A percentile compares a stretch with the other conserved stretches of the same genome.
phyloP scores from a whole-genome alignment of 2,329 filamentous ascomycete genomes.

The Colletotrichum sp. region DNA sequence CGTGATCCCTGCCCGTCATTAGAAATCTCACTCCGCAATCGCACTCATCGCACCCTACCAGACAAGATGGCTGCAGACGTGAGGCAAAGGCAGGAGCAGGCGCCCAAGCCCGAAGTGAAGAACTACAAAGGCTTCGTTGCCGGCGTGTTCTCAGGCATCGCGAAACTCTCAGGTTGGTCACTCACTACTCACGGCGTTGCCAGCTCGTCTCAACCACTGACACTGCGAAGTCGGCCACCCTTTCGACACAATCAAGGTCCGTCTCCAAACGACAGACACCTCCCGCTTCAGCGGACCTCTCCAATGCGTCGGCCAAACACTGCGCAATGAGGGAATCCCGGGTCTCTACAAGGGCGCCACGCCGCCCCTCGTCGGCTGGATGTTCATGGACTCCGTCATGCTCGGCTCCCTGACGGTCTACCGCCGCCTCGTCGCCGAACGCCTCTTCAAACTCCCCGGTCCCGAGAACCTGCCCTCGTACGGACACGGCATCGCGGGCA shows the following conservation, averaged over 20 bases:
- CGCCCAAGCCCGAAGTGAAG: slow-evolving; percentile 42
- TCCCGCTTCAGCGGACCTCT: slow-evolving; percentile 84
- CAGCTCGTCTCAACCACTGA: not conserved
- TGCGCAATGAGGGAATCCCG: slow-evolving; percentile 82
- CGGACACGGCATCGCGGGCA: slow-evolving; percentile 87
- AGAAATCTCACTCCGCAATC: not conserved
- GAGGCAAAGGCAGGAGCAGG: slow-evolving; percentile 31
- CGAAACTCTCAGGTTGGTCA: slow-evolving; percentile 74
- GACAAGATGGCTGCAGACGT: slow-evolving; percentile 17
- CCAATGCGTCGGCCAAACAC: slow-evolving; percentile 83
- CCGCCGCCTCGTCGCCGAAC: slow-evolving; percentile 80
- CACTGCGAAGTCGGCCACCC: slow-evolving; percentile 63
- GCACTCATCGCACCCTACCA: not conserved
- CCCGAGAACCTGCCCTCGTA: slow-evolving; percentile 65
- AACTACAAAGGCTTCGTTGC: slow-evolving; percentile 97
- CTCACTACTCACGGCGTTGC: not conserved
- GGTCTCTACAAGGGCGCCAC: slow-evolving; percentile 95
- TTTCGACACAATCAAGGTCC: slow-evolving; percentile 97
- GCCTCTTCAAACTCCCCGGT: slow-evolving; percentile 67
- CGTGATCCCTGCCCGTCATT: not conserved
- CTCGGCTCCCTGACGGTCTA: slow-evolving; percentile 91
- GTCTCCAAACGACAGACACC: slow-evolving; percentile 83
- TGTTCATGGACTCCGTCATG: slow-evolving; percentile 94
- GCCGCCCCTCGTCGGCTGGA: slow-evolving; percentile 93
- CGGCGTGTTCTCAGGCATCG: slow-evolving; percentile 92